Evolutionary conservation across 768 basidiomycete genomes (phyloP).

Genomic region (Termitomyces eurrhizus): DNA sequence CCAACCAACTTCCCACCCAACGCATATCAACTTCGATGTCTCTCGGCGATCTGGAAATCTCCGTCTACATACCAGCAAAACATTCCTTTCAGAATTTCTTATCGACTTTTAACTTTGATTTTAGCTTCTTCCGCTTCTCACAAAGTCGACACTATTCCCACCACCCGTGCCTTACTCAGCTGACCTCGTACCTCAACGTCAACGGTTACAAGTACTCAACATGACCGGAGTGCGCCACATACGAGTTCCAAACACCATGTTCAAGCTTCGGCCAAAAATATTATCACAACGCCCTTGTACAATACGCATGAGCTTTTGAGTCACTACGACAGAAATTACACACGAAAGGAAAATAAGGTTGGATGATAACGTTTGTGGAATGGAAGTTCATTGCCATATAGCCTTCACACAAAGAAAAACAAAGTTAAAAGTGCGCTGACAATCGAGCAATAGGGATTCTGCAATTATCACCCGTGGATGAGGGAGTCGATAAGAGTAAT

Average conservation of each 20-base stretch:
- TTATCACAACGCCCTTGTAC: background rate
- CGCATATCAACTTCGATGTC: background rate
- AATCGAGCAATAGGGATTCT: background rate
- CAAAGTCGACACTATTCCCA: background rate
- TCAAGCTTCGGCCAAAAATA: too few species aligned
- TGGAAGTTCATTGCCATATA: background rate
- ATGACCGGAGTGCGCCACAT: background rate
- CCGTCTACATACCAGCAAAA: background rate
- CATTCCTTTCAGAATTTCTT: background rate
- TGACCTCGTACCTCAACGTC: background rate
- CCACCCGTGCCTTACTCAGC: background rate
- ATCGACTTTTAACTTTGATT: background rate
- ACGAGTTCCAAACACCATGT: background rate
- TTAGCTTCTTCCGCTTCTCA: background rate
- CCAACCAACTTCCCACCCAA: background rate
- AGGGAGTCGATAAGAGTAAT: background rate
- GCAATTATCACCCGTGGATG: background rate
- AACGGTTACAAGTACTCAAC: background rate
- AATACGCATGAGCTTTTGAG: background rate
- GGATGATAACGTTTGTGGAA: too few species aligned
- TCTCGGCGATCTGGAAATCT: background rate
- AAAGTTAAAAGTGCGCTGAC: background rate
- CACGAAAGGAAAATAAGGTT: background rate
- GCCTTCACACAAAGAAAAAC: background rate
- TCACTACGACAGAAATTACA: background rate